Conservation (phyloP, 2,329 filamentous ascomycete species). For the Fusarium brevicatenulatum region DNA sequence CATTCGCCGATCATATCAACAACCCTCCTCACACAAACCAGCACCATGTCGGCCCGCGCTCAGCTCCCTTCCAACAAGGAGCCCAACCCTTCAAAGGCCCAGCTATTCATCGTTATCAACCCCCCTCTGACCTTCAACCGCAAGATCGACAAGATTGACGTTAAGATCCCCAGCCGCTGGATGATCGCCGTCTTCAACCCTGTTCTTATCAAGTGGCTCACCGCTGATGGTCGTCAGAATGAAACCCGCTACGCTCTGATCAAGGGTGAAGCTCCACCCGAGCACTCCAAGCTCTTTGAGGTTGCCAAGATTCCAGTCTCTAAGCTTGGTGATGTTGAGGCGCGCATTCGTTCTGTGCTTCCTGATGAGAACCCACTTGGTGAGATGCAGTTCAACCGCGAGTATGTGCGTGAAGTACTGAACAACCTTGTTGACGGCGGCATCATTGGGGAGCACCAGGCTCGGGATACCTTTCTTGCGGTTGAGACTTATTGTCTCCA, state of each 20-base stretch:
- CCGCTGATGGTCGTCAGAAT: neutral
- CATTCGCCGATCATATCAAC: neutral
- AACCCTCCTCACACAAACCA: neutral
- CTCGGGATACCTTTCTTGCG: neutral
- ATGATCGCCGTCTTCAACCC: neutral
- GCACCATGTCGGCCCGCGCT: neutral
- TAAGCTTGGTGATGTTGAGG: neutral
- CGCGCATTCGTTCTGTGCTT: neutral
- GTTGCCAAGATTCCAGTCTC: neutral
- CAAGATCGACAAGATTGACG: neutral
- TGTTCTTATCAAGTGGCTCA: neutral
- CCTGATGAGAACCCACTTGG: accelerated
- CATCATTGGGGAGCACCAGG: neutral
- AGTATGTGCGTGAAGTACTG: neutral
- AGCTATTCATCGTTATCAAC: neutral
- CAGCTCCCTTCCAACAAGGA: neutral
- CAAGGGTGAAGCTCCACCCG: neutral
- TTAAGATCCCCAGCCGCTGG: neutral
- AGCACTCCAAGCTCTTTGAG: neutral
- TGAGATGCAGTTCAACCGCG: neutral
- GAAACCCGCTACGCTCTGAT: neutral
- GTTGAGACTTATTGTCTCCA: neutral
- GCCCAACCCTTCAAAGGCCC: neutral
- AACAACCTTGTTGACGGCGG: neutral
- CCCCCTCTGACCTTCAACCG: neutral